Evolutionary conservation across 495 filamentous ascomycete genomes (phyloP).

Genomic region (Aspergillus affinis): DNA sequence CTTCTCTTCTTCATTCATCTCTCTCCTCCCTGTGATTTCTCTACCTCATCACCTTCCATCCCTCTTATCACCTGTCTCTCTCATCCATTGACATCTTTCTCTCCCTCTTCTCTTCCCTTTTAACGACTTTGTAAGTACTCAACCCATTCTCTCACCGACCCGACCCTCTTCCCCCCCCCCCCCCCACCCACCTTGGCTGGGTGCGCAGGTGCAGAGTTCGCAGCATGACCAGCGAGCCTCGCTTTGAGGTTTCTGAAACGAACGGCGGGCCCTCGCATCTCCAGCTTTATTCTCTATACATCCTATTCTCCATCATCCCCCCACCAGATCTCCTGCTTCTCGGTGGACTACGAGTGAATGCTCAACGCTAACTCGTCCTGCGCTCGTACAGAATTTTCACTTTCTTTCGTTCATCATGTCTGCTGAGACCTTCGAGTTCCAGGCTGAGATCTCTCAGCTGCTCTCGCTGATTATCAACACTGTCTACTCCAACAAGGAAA

Average conservation of each 20-base stretch:
- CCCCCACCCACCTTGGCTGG: not conserved
- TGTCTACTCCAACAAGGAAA: constrained; percentile 99
- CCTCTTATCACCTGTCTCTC: constrained; percentile 2
- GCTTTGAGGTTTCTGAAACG: not conserved
- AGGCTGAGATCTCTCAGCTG: constrained; percentile 99
- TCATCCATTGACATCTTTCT: constrained; percentile 3
- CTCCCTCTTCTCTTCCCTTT: not conserved
- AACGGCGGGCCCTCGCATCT: not conserved
- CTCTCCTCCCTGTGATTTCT: constrained; percentile 20
- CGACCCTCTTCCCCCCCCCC: not conserved
- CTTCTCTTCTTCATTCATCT: constrained; percentile 27
- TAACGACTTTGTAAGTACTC: constrained; percentile 2
- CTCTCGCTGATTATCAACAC: constrained; percentile 99
- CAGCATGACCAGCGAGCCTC: not conserved
- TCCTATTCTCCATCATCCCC: not conserved
- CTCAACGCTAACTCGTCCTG: constrained; percentile 5
- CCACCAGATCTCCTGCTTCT: not conserved
- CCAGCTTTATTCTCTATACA: not conserved
- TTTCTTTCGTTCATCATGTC: constrained; percentile 63
- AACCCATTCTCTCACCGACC: no score
- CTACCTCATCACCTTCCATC: constrained; percentile 6
- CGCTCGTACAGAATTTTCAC: constrained; percentile 14
- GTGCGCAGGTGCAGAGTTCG: not conserved
- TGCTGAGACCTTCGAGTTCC: constrained; percentile 98
- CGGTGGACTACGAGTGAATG: not conserved